phyloP scores from a whole-genome alignment of 345 rosid species.

The Salix viminalis region DNA sequence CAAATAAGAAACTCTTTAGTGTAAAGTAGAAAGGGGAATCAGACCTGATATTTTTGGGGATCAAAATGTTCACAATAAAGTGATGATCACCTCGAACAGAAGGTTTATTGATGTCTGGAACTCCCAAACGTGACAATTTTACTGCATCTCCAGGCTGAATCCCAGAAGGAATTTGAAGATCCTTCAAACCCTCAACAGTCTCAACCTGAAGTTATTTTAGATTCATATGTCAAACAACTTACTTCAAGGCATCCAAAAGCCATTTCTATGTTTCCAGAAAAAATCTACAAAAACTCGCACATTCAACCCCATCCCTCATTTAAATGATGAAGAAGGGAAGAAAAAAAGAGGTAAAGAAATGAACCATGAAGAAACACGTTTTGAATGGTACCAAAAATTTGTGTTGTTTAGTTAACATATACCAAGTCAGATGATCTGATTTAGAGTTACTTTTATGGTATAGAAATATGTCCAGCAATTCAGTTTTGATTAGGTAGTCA shows the following conservation, averaged over 20 bases:
- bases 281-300: not conserved
- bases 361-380: not conserved
- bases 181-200: conserved; percentile 74
- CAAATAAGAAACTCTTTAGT: not conserved
- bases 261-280: not conserved
- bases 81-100: conserved; percentile 77
- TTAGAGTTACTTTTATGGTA: not conserved
- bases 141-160: conserved; percentile 78
- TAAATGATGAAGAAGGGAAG: not conserved
- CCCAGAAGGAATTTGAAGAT: conserved; percentile 71
- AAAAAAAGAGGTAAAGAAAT: no score
- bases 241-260: not conserved
- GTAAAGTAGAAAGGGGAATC: not conserved
- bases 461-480: not conserved
- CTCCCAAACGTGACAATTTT: conserved; percentile 60
- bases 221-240: not conserved
- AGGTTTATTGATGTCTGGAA: conserved; percentile 74
- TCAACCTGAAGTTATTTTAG: conserved; percentile 59
- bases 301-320: not conserved
- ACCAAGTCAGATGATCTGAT: not conserved
- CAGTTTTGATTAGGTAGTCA: not conserved
- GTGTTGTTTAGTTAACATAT: not conserved
- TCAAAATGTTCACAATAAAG: conserved; percentile 62
- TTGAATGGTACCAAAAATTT: not conserved
- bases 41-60: conserved; percentile 76